Conservation (phyloP, 1,284 basidiomycete species). For the Phylloboletellus chloephorus region DNA sequence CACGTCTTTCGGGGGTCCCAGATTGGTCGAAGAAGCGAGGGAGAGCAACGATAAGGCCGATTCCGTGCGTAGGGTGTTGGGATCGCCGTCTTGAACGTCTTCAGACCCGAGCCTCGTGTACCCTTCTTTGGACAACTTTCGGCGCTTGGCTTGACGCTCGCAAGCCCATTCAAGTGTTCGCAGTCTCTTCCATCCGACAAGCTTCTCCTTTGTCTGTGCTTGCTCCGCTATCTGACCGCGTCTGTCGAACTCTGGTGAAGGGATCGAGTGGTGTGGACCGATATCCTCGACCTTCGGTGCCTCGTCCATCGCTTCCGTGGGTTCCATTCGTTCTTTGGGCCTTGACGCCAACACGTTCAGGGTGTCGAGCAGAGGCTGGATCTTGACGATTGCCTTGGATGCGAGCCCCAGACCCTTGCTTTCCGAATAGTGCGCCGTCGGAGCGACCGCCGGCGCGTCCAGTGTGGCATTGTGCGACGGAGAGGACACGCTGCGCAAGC, state of each 20-base stretch:
- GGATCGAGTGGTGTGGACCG: neutral
- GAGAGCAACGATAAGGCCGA: conserved; percentile 31
- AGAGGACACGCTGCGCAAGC: conserved; percentile 27
- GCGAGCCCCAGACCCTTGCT: neutral
- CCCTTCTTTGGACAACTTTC: conserved; percentile 21
- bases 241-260: conserved; percentile 1
- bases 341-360: conserved; percentile 15
- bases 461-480: conserved; percentile 28
- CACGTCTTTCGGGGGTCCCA: conserved; percentile 31
- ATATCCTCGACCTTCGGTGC: conserved; percentile 1
- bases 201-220: conserved; percentile 9
- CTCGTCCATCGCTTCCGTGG: neutral
- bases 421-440: neutral
- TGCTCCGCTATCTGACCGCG: conserved; percentile 2
- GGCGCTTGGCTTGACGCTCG: conserved; percentile 36
- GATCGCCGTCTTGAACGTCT: conserved; percentile 9
- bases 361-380: conserved; percentile 22
- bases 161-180: conserved; percentile 47
- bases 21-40: conserved; percentile 18
- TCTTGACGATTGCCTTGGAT: conserved; percentile 16
- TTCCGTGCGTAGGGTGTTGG: conserved; percentile 12
- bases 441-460: conserved; percentile 1
- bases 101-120: conserved; percentile 16
- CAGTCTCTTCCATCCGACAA: conserved; percentile 16
- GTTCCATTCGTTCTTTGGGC: conserved; percentile 2